Conservation (phyloP, 805 yeast genomes). For the Starmerella floris region DNA sequence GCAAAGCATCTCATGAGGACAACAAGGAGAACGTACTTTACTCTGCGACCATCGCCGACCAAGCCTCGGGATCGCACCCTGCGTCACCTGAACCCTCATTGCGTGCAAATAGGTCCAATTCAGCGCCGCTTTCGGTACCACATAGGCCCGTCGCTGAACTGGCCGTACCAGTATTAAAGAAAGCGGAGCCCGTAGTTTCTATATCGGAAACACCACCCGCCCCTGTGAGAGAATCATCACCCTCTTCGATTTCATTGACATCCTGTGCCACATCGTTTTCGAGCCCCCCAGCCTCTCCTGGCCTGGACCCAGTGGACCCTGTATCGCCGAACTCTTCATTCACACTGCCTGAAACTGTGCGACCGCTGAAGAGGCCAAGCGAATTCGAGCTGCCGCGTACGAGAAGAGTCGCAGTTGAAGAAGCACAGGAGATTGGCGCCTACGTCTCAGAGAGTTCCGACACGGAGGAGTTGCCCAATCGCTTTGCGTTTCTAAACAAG, state of each 20-base stretch:
- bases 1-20: too few species aligned
- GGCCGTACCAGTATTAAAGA: not conserved
- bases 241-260: not conserved
- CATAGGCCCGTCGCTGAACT: not conserved
- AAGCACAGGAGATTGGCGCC: not conserved
- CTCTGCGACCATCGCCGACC: not conserved
- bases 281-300: too few species aligned
- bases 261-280: not conserved
- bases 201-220: not conserved
- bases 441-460: not conserved
- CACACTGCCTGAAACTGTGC: not conserved
- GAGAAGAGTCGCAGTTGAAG: too few species aligned
- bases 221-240: not conserved
- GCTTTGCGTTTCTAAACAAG: not conserved
- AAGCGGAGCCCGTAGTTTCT: not conserved
- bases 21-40: not conserved
- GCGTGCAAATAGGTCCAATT: not conserved
- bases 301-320: too few species aligned
- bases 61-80: not conserved
- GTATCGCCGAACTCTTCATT: not conserved
- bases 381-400: not conserved
- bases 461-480: not conserved
- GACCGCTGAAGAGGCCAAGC: too few species aligned
- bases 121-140: not conserved
- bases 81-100: not conserved